Evolutionary conservation across 345 rosid species (phyloP).

Genomic region (Eutrema yunnanense): DNA sequence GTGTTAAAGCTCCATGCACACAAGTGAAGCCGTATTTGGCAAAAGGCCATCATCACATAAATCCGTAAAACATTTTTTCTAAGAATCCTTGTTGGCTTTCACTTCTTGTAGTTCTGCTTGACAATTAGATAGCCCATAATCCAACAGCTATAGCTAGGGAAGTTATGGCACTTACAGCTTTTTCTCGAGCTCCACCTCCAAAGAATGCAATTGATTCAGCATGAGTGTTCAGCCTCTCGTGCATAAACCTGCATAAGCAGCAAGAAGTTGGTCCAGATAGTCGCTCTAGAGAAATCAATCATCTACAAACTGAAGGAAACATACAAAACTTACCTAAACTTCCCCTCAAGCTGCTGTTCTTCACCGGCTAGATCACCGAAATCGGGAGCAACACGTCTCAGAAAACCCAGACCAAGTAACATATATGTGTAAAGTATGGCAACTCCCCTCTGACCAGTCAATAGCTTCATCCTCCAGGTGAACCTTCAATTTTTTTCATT

Average conservation of each 20-base stretch:
- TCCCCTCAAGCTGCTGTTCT: slow-evolving; percentile 92
- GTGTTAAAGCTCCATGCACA: slow-evolving; percentile 10
- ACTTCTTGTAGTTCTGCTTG: neutral
- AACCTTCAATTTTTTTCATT: slow-evolving; percentile 47
- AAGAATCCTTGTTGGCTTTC: neutral
- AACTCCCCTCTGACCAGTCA: slow-evolving; percentile 94
- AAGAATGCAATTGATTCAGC: slow-evolving; percentile 99
- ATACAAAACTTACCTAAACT: slow-evolving; percentile 57
- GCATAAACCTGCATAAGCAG: slow-evolving; percentile 78
- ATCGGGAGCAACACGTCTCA: slow-evolving; percentile 85
- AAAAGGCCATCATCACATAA: neutral
- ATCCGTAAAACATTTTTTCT: neutral
- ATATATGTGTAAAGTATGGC: slow-evolving; percentile 88
- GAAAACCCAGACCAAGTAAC: slow-evolving; percentile 91
- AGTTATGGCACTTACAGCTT: slow-evolving; percentile 60
- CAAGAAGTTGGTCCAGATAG: slow-evolving; percentile 9
- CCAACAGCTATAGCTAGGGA: slow-evolving; percentile 1
- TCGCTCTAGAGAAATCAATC: neutral
- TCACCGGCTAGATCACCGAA: slow-evolving; percentile 84
- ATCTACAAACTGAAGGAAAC: slow-evolving; percentile 1
- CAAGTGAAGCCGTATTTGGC: slow-evolving; percentile 4
- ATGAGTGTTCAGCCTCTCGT: slow-evolving; percentile 92
- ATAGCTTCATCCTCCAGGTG: slow-evolving; percentile 98
- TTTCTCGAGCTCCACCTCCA: slow-evolving; percentile 99
- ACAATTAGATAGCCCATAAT: neutral